Percentiles rank a stretch among this genome's conserved stretches.
Evolutionary conservation across 306 rosid genomes (phyloP).

Genomic region (Quercus rubra): DNA sequence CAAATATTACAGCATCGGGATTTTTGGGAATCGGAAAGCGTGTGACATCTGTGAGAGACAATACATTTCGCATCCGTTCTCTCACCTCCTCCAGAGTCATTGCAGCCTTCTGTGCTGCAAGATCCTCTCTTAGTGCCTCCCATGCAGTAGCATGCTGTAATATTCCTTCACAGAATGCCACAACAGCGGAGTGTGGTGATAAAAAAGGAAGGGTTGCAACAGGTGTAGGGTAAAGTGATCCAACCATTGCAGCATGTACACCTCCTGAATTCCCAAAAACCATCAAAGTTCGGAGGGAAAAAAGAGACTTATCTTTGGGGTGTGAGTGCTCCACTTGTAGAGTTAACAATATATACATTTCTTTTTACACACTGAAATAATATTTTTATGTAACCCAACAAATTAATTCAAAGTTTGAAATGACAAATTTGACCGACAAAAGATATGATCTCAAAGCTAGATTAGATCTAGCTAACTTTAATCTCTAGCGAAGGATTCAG

Average conservation of each 20-base stretch:
- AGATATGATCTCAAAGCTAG: background rate
- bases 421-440: background rate
- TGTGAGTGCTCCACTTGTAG: background rate
- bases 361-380: background rate
- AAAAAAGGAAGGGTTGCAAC: constrained; percentile 94
- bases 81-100: constrained; percentile 95
- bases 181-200: constrained; percentile 94
- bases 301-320: constrained; percentile 14
- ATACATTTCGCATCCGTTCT: constrained; percentile 84
- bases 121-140: constrained; percentile 88
- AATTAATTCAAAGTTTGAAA: background rate
- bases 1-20: constrained; percentile 81
- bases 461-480: background rate
- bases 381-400: background rate
- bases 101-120: constrained; percentile 57
- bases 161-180: constrained; percentile 99
- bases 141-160: constrained; percentile 94
- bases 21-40: constrained; percentile 92
- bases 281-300: constrained; percentile 20
- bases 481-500: constrained; percentile 13
- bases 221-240: constrained; percentile 94
- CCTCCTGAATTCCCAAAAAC: constrained; percentile 64
- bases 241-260: constrained; percentile 99
- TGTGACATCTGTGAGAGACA: constrained; percentile 96
- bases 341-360: background rate